phyloP scores from a whole-genome alignment of 2,329 filamentous ascomycete genomes.

The Coleophoma crateriformis region DNA sequence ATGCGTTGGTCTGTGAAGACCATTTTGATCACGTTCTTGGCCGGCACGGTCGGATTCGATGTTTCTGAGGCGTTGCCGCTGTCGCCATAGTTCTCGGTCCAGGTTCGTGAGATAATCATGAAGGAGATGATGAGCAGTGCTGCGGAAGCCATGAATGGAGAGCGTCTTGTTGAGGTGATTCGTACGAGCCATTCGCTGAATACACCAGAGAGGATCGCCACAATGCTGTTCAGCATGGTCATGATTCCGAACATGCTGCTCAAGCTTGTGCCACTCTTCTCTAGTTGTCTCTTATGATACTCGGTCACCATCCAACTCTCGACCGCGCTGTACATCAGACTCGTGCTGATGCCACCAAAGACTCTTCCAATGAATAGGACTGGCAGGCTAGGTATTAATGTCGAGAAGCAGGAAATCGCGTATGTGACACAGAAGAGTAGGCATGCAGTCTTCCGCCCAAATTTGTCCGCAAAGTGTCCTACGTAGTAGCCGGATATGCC shows the following conservation, averaged over 20 bases:
- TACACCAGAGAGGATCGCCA: slow-evolving; percentile 49
- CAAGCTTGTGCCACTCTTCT: slow-evolving; percentile 36
- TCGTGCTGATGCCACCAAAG: slow-evolving; percentile 49
- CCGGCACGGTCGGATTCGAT: slow-evolving; percentile 9
- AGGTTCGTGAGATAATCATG: slow-evolving; percentile 38
- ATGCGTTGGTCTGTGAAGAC: slow-evolving; percentile 38
- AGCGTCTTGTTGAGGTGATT: slow-evolving; percentile 39
- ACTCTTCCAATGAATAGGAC: slow-evolving; percentile 46
- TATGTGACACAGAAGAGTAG: slow-evolving; percentile 49
- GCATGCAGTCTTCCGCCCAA: slow-evolving; percentile 41
- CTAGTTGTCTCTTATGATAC: slow-evolving; percentile 40
- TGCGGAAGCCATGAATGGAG: slow-evolving; percentile 45
- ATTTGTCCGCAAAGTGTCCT: slow-evolving; percentile 24
- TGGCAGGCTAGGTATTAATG: slow-evolving; percentile 35
- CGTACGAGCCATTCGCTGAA: slow-evolving; percentile 45
- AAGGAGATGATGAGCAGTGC: slow-evolving; percentile 36
- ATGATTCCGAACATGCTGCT: slow-evolving; percentile 46
- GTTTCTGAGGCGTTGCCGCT: slow-evolving; percentile 10
- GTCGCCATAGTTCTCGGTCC: slow-evolving; percentile 47
- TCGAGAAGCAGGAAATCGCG: slow-evolving; percentile 45
- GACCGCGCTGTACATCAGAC: slow-evolving; percentile 52
- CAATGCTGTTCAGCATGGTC: slow-evolving; percentile 46
- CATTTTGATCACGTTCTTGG: slow-evolving; percentile 12
- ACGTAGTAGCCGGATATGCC: slow-evolving; percentile 25
- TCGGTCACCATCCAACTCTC: slow-evolving; percentile 59